These are phyloP conservation scores for Lithohypha guttulata DNA, from an alignment of 2,329 filamentous ascomycete genomes.

Conservation along the genomic window DNA sequence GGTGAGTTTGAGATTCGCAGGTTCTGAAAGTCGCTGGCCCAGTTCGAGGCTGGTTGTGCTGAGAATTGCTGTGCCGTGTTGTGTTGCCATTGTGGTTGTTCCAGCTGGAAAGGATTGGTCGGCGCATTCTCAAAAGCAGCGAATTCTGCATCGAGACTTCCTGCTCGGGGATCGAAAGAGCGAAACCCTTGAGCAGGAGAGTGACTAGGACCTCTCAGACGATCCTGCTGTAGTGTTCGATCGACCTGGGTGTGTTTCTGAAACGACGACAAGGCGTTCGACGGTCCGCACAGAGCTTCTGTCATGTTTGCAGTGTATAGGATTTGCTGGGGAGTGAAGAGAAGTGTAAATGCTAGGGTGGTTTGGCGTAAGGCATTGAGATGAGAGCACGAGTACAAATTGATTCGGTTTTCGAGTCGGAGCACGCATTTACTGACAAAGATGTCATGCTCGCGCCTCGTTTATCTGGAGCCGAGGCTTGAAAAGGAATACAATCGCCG, in stretches of 20 bases:
- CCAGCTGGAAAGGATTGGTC: slow-evolving; percentile 23
- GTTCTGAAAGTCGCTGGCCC: slow-evolving; percentile 39
- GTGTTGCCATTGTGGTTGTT: slow-evolving; percentile 26
- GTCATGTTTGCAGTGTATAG: slow-evolving; percentile 51
- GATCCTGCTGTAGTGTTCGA: slow-evolving; percentile 62
- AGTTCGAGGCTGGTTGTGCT: slow-evolving; percentile 24
- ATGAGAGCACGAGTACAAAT: too few species aligned
- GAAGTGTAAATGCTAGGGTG: too few species aligned
- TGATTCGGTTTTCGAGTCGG: too few species aligned
- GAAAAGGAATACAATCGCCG: too few species aligned
- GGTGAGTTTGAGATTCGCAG: slow-evolving; percentile 35
- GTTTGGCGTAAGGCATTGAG: too few species aligned
- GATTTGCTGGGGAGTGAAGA: too few species aligned
- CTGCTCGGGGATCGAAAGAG: slow-evolving; percentile 44
- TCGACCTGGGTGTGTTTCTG: slow-evolving; percentile 59
- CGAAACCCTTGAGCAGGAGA: slow-evolving; percentile 51
- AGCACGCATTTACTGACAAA: too few species aligned
- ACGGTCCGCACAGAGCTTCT: slow-evolving; percentile 61
- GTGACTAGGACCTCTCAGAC: slow-evolving; percentile 42
- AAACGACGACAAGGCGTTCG: slow-evolving; percentile 63
- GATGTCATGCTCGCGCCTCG: too few species aligned
- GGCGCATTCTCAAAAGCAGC: slow-evolving; percentile 54
- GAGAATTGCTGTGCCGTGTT: slow-evolving; percentile 10
- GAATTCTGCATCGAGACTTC: slow-evolving; percentile 55
- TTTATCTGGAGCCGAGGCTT: too few species aligned